A percentile compares a stretch with the other conserved stretches of the same genome.
phyloP scores from a whole-genome alignment of 225 moss, liverwort and hornwort species.

The Pseudisothecium myosuroides region DNA sequence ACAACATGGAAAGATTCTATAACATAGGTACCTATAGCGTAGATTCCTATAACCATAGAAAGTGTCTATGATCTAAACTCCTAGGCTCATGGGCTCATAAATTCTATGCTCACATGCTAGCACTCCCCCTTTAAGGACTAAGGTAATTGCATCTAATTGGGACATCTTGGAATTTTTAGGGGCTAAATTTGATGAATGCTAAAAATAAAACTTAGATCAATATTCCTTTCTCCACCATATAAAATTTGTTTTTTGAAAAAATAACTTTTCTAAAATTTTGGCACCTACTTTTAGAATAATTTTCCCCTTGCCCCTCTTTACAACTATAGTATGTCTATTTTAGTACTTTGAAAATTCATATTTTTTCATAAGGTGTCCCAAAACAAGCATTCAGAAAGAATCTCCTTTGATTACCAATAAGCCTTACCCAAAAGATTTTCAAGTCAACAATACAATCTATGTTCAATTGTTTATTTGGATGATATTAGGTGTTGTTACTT shows the following conservation, averaged over 20 bases:
- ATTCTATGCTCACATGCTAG: too few species aligned
- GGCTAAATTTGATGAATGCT: neutral
- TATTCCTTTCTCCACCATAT: neutral
- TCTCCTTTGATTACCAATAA: neutral
- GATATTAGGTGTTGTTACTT: neutral
- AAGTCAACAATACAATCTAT: neutral
- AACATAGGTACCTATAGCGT: too few species aligned
- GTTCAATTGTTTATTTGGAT: neutral
- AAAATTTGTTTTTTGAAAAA: too few species aligned
- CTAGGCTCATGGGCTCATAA: too few species aligned
- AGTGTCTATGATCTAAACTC: too few species aligned
- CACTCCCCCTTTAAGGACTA: accelerated
- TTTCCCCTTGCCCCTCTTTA: accelerated
- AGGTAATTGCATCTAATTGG: neutral
- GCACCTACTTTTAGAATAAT: neutral
- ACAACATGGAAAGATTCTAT: too few species aligned
- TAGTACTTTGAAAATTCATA: neutral
- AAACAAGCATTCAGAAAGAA: neutral
- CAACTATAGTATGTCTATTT: neutral
- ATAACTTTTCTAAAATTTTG: neutral
- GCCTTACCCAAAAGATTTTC: neutral
- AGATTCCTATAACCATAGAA: too few species aligned
- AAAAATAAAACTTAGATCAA: neutral
- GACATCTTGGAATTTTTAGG: too few species aligned
- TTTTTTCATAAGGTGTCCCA: neutral